Percentiles rank a stretch among this genome's conserved stretches.
Conservation (phyloP, 108 stramenopile genomes). For the Parmales sp. region DNA sequence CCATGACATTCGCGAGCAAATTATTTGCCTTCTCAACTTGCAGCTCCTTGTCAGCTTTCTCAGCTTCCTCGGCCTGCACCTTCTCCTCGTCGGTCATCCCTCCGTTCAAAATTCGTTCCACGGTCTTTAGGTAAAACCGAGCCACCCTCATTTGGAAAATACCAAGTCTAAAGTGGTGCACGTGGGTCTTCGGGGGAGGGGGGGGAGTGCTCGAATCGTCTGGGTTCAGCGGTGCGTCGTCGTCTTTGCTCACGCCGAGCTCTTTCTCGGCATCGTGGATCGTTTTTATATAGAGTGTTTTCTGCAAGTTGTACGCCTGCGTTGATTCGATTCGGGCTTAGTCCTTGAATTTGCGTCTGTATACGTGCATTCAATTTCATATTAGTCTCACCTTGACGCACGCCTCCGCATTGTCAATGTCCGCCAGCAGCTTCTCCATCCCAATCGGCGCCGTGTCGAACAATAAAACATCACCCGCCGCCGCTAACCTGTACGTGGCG, state of each 20-base stretch:
- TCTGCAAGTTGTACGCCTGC: conserved; percentile 3
- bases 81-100: conserved; percentile 3
- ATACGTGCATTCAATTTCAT: too few species aligned
- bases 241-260: neutral
- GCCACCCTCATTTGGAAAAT: conserved; percentile 2
- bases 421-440: neutral
- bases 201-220: neutral
- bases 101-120: neutral
- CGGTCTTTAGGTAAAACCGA: neutral
- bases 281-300: neutral
- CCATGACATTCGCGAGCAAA: neutral
- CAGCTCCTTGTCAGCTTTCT: neutral
- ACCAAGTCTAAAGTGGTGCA: neutral
- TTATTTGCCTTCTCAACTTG: neutral
- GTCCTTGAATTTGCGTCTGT: too few species aligned
- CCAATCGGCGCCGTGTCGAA: neutral
- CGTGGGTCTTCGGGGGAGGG: neutral
- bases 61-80: neutral
- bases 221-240: neutral
- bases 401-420: neutral
- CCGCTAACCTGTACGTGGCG: neutral
- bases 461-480: neutral
- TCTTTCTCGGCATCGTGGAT: neutral
- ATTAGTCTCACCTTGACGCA: neutral
- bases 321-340: too few species aligned